Evolutionary conservation across 2,329 filamentous ascomycete species (phyloP).

Genomic region (Alternaria atra): DNA sequence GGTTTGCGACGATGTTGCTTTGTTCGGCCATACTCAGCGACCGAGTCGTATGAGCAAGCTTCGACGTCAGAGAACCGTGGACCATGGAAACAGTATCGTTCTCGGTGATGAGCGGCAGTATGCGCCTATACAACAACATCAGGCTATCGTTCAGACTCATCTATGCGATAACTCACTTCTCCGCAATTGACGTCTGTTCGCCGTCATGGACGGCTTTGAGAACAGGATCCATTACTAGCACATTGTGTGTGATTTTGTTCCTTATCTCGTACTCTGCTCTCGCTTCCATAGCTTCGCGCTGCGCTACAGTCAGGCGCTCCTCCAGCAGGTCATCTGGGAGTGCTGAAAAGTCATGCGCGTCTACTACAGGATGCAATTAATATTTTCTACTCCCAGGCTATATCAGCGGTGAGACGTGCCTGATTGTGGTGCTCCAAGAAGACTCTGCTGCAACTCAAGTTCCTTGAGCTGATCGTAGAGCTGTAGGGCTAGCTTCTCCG

Average conservation of each 20-base stretch:
- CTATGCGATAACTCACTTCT: slow-evolving; percentile 65
- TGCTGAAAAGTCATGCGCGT: slow-evolving; percentile 40
- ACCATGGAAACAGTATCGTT: slow-evolving; percentile 73
- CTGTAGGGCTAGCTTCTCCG: slow-evolving; percentile 72
- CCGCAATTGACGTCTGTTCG: slow-evolving; percentile 69
- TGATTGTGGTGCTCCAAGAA: slow-evolving; percentile 62
- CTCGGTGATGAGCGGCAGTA: slow-evolving; percentile 71
- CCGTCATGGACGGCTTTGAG: slow-evolving; percentile 79
- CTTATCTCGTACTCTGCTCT: slow-evolving; percentile 74
- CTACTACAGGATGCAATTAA: slow-evolving; percentile 34
- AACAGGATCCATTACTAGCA: slow-evolving; percentile 77
- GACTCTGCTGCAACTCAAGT: slow-evolving; percentile 74
- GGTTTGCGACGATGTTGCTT: slow-evolving; percentile 65
- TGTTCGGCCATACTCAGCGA: slow-evolving; percentile 67
- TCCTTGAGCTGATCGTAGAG: slow-evolving; percentile 77
- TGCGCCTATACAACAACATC: slow-evolving; percentile 59
- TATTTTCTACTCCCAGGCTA: not conserved
- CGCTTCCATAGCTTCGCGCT: slow-evolving; percentile 74
- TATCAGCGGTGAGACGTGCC: slow-evolving; percentile 28
- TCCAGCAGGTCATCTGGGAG: slow-evolving; percentile 63
- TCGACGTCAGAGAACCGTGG: slow-evolving; percentile 67
- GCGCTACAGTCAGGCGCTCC: slow-evolving; percentile 61
- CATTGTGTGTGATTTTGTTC: slow-evolving; percentile 72
- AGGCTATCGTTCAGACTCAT: slow-evolving; percentile 11
- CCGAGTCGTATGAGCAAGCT: slow-evolving; percentile 61